Evolutionary conservation across 1,284 basidiomycete species (phyloP).

Genomic region (Bondarzewia mesenterica): DNA sequence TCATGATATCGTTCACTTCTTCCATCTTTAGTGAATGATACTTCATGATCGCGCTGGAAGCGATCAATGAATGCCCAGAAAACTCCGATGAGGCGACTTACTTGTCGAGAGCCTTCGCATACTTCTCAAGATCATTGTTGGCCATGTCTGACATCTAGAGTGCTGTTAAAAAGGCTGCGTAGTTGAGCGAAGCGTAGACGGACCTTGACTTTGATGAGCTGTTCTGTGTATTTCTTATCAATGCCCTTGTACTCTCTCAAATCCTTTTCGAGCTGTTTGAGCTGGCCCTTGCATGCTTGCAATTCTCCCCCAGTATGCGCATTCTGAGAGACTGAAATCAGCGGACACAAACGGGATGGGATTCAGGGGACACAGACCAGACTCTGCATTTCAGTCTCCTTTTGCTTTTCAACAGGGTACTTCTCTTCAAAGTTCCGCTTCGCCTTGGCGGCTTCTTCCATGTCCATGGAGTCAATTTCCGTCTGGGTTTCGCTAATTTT

Average conservation of each 20-base stretch:
- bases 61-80: background rate
- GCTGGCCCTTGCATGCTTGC: constrained; percentile 63
- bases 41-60: constrained; percentile 86
- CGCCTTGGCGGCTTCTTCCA: constrained; percentile 77
- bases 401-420: constrained; percentile 66
- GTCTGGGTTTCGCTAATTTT: constrained; percentile 64
- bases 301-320: constrained; percentile 79
- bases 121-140: constrained; percentile 93
- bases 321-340: constrained; percentile 47
- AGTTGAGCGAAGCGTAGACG: constrained; percentile 9
- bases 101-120: constrained; percentile 94
- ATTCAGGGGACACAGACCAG: constrained; percentile 39
- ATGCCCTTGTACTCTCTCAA: constrained; percentile 85
- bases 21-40: constrained; percentile 99
- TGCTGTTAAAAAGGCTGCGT: constrained; percentile 3
- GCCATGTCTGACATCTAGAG: constrained; percentile 87
- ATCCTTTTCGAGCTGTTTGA: constrained; percentile 65
- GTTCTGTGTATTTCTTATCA: constrained; percentile 80
- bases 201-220: constrained; percentile 93
- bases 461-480: constrained; percentile 70
- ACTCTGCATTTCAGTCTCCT: constrained; percentile 64
- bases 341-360: constrained; percentile 5
- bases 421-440: constrained; percentile 79
- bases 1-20: constrained; percentile 97
- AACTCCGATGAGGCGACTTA: constrained; percentile 27